Percentiles rank a stretch among this genome's conserved stretches.
Evolutionary conservation across 495 filamentous ascomycete genomes (phyloP).

Genomic region (Cairneyella variabilis): DNA sequence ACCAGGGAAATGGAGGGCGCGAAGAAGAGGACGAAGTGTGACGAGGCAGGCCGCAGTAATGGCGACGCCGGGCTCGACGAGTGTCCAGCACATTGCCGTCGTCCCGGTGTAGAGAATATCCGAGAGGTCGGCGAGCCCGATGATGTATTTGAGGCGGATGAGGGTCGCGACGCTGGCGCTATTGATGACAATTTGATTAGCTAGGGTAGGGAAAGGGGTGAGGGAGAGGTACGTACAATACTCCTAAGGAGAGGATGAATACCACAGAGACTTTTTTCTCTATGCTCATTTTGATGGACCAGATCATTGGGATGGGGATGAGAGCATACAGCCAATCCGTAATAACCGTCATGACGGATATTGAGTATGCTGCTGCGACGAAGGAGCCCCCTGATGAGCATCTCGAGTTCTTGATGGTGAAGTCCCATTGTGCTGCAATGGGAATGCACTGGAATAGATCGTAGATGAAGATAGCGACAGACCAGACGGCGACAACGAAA

Average conservation of each 20-base stretch:
- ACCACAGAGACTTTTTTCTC: constrained; percentile 36
- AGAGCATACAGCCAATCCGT: constrained; percentile 41
- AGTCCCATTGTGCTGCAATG: constrained; percentile 37
- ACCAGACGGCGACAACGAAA: constrained; percentile 34
- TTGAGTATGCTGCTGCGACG: constrained; percentile 35
- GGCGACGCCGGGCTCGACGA: constrained; percentile 40
- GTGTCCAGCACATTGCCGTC: constrained; percentile 39
- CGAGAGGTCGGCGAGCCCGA: constrained; percentile 30
- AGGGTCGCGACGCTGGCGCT: constrained; percentile 38
- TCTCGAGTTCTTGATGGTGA: constrained; percentile 27
- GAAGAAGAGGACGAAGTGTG: constrained; percentile 39
- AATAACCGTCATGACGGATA: constrained; percentile 36
- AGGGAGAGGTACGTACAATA: constrained; percentile 26
- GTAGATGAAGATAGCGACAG: constrained; percentile 34
- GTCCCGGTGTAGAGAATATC: constrained; percentile 36
- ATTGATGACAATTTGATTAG: background rate
- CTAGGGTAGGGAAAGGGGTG: background rate
- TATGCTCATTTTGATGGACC: constrained; percentile 30
- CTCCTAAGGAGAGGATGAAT: constrained; percentile 33
- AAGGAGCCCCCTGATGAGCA: constrained; percentile 33
- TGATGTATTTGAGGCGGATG: constrained; percentile 34
- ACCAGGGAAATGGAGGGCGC: constrained; percentile 29
- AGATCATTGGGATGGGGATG: constrained; percentile 41
- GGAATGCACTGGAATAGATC: constrained; percentile 31
- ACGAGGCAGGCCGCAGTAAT: constrained; percentile 37